Base-by-base conservation (phyloP, 2,329 filamentous ascomycete genomes). In the Ceratocystis papillata region DNA sequence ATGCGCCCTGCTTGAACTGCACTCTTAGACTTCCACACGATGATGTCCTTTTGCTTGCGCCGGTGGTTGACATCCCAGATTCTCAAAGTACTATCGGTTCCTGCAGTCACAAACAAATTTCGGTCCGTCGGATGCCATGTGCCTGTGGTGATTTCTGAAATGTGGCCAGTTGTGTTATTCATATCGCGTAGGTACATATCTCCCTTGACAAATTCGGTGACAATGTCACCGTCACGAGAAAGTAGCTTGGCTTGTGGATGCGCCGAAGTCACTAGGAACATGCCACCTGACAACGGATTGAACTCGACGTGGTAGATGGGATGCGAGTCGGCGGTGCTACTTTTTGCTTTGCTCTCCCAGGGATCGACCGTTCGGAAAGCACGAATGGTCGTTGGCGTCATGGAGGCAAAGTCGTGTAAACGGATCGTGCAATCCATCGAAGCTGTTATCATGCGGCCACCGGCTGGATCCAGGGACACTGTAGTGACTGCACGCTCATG, bases 101-200 rank as follows among this genome's bases (percentile, higher is more conserved):
- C 92, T 48, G 91, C 92, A 1, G 94, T 99, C 30, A 93, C 87
- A 73, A 90, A 95, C 0, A 92, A 71, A 70, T 96, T 91, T 72
- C 82, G 86, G 73, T 96, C 87, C 1, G 86, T 86, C 0, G 94
- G 94, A 75, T 93, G 90, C 94, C 94, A 99, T 48, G 87, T 88
- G 25, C 90, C 93, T 25, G 87, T 88, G 2, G 90, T 91, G 50
- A 96, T 84, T 75, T 96, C 94, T 3, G 92, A 92, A 64, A 96
- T 86, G 76, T 99, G 94, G 1, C 94, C 94, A 74, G 96, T 97
- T 3, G 94, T 99, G 74, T 97, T 92, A 76, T 96, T 85, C 88
- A 97, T 95, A 74, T 99, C 94, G 65, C 93, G 84, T 70, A 99
- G 78, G 72, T 99, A 99, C 92, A 97, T 97, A 74, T 99, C 94